phyloP scores from a whole-genome alignment of 2,329 filamentous ascomycete species.

The Coleophoma crateriformis region DNA sequence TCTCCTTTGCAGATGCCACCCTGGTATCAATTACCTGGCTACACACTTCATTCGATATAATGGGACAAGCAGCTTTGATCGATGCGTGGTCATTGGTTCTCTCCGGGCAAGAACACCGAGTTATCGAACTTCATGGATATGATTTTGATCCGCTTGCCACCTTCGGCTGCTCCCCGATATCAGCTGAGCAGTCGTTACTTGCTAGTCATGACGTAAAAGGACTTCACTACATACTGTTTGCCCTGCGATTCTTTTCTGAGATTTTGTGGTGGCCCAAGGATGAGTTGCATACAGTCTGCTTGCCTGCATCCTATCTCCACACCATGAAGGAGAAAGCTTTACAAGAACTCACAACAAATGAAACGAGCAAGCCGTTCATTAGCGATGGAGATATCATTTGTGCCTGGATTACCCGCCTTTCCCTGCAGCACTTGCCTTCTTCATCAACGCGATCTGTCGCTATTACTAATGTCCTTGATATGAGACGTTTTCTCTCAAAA shows the following conservation, averaged over 20 bases:
- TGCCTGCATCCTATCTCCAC: constrained; percentile 28
- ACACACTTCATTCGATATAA: constrained; percentile 42
- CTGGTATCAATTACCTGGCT: constrained; percentile 39
- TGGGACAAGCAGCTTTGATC: constrained; percentile 36
- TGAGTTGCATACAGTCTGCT: constrained; percentile 32
- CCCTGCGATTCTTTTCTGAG: constrained; percentile 28
- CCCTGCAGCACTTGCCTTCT: constrained; percentile 15
- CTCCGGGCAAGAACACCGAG: constrained; percentile 33
- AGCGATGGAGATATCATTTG: constrained; percentile 41
- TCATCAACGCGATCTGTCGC: constrained; percentile 24
- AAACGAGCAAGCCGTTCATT: constrained; percentile 27
- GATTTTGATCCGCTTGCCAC: constrained; percentile 30
- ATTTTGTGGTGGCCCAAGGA: constrained; percentile 23
- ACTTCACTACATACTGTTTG: constrained; percentile 25
- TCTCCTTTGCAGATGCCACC: constrained; percentile 43
- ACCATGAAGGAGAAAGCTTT: constrained; percentile 26
- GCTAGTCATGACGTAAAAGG: constrained; percentile 21
- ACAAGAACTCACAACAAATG: constrained; percentile 18
- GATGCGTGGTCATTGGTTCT: constrained; percentile 40
- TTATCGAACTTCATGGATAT: constrained; percentile 29
- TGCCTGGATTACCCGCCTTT: constrained; percentile 33
- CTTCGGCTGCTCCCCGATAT: constrained; percentile 12
- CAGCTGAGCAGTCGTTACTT: constrained; percentile 23
- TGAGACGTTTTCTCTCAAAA: constrained; percentile 25
- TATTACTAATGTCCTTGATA: constrained; percentile 33